Conservation (phyloP, 1,139 yeast species). For the Diutina neorugosa region DNA sequence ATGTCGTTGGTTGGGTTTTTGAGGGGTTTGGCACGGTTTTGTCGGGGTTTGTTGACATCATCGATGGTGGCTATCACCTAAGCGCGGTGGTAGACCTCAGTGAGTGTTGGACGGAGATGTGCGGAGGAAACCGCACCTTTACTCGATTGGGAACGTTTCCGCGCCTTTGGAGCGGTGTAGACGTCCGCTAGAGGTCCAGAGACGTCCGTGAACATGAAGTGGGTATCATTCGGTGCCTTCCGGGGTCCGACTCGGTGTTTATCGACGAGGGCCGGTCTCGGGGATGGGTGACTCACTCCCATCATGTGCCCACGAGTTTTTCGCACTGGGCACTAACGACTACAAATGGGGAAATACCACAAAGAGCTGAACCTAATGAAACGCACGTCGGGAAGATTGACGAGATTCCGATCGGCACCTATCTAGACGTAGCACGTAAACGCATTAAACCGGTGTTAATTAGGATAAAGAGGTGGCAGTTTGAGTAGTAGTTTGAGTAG, state of each 20-base stretch:
- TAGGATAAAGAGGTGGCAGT: too few relatives aligned
- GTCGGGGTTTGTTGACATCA: not conserved
- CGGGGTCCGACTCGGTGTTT: not conserved
- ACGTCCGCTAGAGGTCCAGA: not conserved
- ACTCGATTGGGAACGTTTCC: not conserved
- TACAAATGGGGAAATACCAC: too few relatives aligned
- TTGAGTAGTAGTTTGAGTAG: too few relatives aligned
- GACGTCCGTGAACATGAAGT: too few relatives aligned
- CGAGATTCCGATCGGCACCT: too few relatives aligned
- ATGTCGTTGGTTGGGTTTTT: not conserved
- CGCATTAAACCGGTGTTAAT: too few relatives aligned
- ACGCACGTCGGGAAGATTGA: too few relatives aligned
- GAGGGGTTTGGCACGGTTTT: not conserved
- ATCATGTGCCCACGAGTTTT: not conserved
- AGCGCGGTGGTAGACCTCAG: not conserved
- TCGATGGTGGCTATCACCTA: not conserved
- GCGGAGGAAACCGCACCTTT: not conserved
- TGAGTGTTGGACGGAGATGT: not conserved
- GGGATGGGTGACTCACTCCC: not conserved
- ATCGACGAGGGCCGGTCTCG: not conserved
- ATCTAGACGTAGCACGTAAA: too few relatives aligned
- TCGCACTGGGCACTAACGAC: not conserved
- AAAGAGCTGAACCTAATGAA: too few relatives aligned
- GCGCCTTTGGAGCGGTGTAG: not conserved
- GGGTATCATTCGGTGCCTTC: not conserved